phyloP scores from a whole-genome alignment of 768 basidiomycete genomes.

The Lactarius vividus region DNA sequence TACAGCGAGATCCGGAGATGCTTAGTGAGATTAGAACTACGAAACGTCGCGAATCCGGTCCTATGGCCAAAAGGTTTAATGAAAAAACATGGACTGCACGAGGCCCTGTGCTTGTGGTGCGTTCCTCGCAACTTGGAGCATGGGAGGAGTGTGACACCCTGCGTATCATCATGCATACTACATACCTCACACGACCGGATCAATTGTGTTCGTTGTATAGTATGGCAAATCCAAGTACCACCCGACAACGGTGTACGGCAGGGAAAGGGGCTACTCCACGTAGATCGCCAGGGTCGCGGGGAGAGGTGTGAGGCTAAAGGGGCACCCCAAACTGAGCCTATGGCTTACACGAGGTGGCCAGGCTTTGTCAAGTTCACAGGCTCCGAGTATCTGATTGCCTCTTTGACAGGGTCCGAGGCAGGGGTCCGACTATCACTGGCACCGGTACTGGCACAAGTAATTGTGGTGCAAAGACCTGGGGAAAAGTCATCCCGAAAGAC shows the following conservation, averaged over 20 bases:
- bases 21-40: neutral
- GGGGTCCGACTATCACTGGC: neutral
- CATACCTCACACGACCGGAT: neutral
- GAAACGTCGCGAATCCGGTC: neutral
- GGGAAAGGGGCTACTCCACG: conserved; percentile 5
- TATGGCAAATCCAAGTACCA: neutral
- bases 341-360: conserved; percentile 8
- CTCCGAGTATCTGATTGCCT: neutral
- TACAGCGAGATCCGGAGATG: neutral
- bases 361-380: neutral
- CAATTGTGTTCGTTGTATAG: neutral
- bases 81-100: neutral
- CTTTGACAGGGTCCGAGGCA: neutral
- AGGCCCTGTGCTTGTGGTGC: neutral
- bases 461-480: neutral
- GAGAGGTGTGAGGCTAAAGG: neutral
- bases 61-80: neutral
- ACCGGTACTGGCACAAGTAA: neutral
- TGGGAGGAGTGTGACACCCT: neutral
- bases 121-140: neutral
- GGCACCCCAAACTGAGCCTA: neutral
- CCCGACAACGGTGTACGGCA: conserved; percentile 2
- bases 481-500: neutral
- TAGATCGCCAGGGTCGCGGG: neutral
- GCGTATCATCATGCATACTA: neutral